phyloP scores from a whole-genome alignment of 2,329 filamentous ascomycete genomes.

The Trichophaea hybrida region DNA sequence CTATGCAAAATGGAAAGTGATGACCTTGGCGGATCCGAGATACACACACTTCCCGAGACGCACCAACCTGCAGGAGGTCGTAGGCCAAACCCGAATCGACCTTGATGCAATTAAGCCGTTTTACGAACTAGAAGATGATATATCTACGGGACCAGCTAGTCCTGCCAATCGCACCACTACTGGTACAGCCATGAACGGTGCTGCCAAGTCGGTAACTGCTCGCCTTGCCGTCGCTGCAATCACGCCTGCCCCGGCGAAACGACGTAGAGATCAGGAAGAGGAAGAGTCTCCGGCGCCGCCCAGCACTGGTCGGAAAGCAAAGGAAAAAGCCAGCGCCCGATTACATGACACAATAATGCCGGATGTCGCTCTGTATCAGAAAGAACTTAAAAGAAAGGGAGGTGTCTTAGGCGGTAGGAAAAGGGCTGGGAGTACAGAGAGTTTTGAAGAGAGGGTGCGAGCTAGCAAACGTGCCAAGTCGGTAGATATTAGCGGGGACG shows the following conservation, averaged over 20 bases:
- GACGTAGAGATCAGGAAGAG: neutral
- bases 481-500: constrained; percentile 28
- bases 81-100: constrained; percentile 77
- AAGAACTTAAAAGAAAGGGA: constrained; percentile 72
- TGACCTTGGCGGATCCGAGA: constrained; percentile 54
- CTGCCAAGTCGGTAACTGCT: neutral
- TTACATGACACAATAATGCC: constrained; percentile 57
- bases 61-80: constrained; percentile 84
- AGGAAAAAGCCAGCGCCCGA: constrained; percentile 63
- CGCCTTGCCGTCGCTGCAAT: neutral
- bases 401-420: constrained; percentile 46
- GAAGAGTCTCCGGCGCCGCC: constrained; percentile 2
- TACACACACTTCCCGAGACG: constrained; percentile 78
- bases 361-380: constrained; percentile 82
- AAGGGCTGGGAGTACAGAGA: constrained; percentile 31
- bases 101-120: constrained; percentile 55
- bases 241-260: neutral
- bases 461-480: constrained; percentile 34
- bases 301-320: constrained; percentile 59
- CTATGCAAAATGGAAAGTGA: constrained; percentile 73
- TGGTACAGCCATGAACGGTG: neutral
- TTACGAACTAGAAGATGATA: constrained; percentile 34
- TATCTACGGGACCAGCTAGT: neutral
- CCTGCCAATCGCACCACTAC: neutral
- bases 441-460: constrained; percentile 5